Evolutionary conservation across 257 asterid species (phyloP), one percentile per base, ranked within the genome.

Genomic region (Penstemon newberryi): DNA sequence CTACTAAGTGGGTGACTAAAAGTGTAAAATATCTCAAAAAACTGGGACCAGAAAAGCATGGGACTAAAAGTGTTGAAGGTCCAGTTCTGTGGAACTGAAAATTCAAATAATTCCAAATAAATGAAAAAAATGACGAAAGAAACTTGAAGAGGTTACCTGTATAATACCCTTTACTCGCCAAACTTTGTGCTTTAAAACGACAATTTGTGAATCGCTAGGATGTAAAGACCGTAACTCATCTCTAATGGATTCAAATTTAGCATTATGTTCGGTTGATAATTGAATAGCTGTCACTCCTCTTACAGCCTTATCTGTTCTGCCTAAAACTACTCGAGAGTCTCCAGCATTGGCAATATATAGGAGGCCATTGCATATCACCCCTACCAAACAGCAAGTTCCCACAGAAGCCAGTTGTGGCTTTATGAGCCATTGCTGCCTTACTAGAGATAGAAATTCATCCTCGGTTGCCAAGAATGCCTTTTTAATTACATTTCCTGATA

Each of bases 81-180:
- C 58, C 51, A 46, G 8, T 46, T 6, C 51, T 25, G 9, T 46
- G 51, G 51, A 12, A 53, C 2, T 53, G 5, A 5, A 33, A 53
- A 36, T 13, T 2, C 36, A 53, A n/a, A 53, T 25, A 25, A 8
- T 13, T 3, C 4, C 4, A 3, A 13, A n/a, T 7, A 13, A 13
- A 15, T 4, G 36, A n/a, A 5, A 53, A 5, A 53, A n/a, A 1
- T 25, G 33, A 53, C 36, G 15, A 19, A 42, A 13, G 13, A 55
- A 38, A 61, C 25, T 4, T 5, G 25, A 41, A 37, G 44, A 60
- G 49, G 36, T 15, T 74, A 93, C 99, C 96, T 93, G 99, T 69
- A 93, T 93, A 77, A 93, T 76, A 19, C 99, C 97, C 90, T 88
- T 93, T 2, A 93, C 97, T 0, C 97, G 96, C 99, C 99, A 93